Base-by-base conservation (phyloP, 169 alveolate species). In the Nephromyces sp. region DNA sequence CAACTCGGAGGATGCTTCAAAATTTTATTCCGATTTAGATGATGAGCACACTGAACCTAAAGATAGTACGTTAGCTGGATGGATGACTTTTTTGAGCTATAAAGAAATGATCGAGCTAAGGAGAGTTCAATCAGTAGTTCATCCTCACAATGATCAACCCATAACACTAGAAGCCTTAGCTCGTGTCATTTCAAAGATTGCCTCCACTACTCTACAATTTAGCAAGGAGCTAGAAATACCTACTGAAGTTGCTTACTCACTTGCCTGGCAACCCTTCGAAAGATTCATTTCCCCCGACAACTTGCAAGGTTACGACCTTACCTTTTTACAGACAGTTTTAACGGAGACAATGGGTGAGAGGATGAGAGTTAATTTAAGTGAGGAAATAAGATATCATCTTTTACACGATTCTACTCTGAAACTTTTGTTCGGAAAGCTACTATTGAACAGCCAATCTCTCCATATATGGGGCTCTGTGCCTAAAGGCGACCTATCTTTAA, bases 161-260 rank as follows among this genome's bases (percentile, higher is more conserved):
- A 77, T 80, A 31, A 75, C 81, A 2, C 66, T 77, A 3, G 86
- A 80, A 22, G 86, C 86, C 15, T 51, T 80, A 32, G 76, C 76
- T 5, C 79, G 86, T 53, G 62, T 70, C n/a, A 66, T 80, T 30
- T 77, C 84, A 6, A 80, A 77, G 30, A 35, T 80, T 21, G 86
- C 84, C 0, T 83, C 86, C 27, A 77, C 75, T 29, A 35, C 81
- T 24, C 66, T 69, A 32, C 67, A 64, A 28, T 35, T 80, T 24
- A 32, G 28, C n/a, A 52, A 22, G 29, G 72, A 70, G 1, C 61
- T 52, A 21, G 72, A 52, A 27, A 43, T 67, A 32, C 22, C 75
- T 4, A 31, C 72, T 1, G 84, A 77, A 51, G 62, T 70, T n/a
- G 74, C 81, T 8, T 72, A 76, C 35, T 76, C 86, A 43, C 66